phyloP scores from a whole-genome alignment of 768 basidiomycete genomes.

The Boletus tomentosulus region DNA sequence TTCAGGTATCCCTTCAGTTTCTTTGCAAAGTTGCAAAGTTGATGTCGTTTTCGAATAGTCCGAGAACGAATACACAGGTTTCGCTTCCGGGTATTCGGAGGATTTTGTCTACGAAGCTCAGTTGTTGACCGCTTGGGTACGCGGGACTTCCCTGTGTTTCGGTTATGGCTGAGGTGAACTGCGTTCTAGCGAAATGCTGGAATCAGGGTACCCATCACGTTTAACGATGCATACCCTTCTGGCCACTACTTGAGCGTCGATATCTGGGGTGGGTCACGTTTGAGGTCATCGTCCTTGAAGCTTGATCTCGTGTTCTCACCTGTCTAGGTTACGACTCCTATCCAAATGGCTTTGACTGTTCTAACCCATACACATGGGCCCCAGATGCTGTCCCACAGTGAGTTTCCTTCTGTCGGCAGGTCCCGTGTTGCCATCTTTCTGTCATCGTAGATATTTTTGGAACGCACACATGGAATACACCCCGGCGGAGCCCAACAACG shows the following conservation, averaged over 20 bases:
- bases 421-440: neutral
- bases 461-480: slow-evolving; percentile 32
- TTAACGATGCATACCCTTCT: slow-evolving; percentile 45
- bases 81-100: slow-evolving; percentile 34
- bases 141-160: neutral
- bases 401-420: neutral
- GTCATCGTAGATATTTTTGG: slow-evolving; percentile 31
- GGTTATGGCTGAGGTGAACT: slow-evolving; percentile 1
- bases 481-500: slow-evolving; percentile 19
- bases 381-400: slow-evolving; percentile 40
- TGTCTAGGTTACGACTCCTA: slow-evolving; percentile 30
- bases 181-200: slow-evolving; percentile 37
- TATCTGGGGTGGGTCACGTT: slow-evolving; percentile 40
- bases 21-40: slow-evolving; percentile 27
- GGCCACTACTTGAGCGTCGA: slow-evolving; percentile 44
- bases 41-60: slow-evolving; percentile 30
- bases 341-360: slow-evolving; percentile 54
- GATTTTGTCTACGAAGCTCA: slow-evolving; percentile 41
- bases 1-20: slow-evolving; percentile 13
- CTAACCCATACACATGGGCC: slow-evolving; percentile 43
- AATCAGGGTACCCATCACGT: slow-evolving; percentile 44
- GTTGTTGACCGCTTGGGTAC: slow-evolving; percentile 32
- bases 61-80: slow-evolving; percentile 50
- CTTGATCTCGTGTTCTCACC: neutral
- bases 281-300: neutral